Conservation (phyloP, 306 rosid genomes). For the Comarum palustre region DNA sequence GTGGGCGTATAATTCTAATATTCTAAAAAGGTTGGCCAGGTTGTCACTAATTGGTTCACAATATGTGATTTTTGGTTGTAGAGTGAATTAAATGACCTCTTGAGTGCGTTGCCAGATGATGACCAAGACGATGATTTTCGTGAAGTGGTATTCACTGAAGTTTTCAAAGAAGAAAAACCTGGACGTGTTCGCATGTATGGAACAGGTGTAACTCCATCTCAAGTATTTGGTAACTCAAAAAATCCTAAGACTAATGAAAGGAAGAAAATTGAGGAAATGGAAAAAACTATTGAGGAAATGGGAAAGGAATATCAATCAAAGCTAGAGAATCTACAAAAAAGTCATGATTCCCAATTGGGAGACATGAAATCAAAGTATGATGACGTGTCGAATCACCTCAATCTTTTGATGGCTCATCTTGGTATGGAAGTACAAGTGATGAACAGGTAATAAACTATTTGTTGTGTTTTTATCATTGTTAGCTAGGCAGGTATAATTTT, state of each 20-base stretch:
- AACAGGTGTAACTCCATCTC: background rate
- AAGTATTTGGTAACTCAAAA: conserved; percentile 3
- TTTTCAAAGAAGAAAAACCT: background rate
- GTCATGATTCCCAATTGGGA: background rate
- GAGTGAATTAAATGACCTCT: no score
- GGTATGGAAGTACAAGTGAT: background rate
- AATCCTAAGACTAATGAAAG: background rate
- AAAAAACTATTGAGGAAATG: no score
- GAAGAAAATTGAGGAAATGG: no score
- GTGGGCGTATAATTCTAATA: no score
- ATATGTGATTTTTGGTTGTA: no score
- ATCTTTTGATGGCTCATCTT: background rate
- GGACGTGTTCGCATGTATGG: background rate
- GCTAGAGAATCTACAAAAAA: background rate
- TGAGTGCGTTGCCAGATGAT: no score
- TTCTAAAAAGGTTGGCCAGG: no score
- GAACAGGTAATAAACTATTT: background rate
- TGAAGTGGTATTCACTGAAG: background rate
- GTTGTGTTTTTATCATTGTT: background rate
- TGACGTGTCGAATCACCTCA: background rate
- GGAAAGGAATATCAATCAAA: no score
- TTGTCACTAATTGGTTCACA: no score
- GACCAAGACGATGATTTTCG: no score
- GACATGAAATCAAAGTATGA: background rate
- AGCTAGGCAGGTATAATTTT: no score